These are phyloP conservation scores for Blastocystis sp. DNA, from an alignment of 352 stramenopile species.

Conservation along the genomic window DNA sequence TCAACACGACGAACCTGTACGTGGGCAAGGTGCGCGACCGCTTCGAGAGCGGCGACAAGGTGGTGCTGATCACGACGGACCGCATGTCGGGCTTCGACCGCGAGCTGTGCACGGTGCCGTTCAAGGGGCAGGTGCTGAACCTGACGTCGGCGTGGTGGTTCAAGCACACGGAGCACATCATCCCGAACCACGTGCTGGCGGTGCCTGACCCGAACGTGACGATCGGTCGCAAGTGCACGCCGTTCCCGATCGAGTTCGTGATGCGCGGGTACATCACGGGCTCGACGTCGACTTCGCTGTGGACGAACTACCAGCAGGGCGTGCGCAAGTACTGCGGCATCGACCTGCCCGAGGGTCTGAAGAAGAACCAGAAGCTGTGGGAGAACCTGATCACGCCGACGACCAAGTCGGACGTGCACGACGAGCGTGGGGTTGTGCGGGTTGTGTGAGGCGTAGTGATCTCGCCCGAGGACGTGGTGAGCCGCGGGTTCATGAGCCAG, in stretches of 20 bases:
- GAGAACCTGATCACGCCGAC: constrained; percentile 92
- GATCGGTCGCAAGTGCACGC: constrained; percentile 89
- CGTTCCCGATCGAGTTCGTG: constrained; percentile 97
- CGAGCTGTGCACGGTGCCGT: constrained; percentile 88
- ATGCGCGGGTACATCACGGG: constrained; percentile 90
- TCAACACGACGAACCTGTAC: constrained; percentile 65
- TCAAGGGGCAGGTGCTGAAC: constrained; percentile 94
- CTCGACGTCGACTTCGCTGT: constrained; percentile 95
- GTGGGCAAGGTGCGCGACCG: constrained; percentile 81
- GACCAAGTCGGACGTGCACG: constrained; percentile 95
- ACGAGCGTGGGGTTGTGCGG: constrained; percentile 77
- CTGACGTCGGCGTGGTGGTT: constrained; percentile 91
- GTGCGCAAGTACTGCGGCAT: constrained; percentile 93
- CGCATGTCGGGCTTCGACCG: constrained; percentile 96
- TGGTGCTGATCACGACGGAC: constrained; percentile 96
- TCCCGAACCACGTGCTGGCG: constrained; percentile 92
- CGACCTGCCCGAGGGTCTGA: constrained; percentile 85
- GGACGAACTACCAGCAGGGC: constrained; percentile 96
- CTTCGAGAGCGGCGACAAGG: constrained; percentile 81
- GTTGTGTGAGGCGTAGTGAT: constrained; percentile 77
- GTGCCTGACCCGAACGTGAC: constrained; percentile 89
- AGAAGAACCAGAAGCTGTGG: constrained; percentile 92
- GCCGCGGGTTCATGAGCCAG: constrained; percentile 89
- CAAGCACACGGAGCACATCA: constrained; percentile 86
- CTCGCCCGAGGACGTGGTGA: constrained; percentile 86